Evolutionary conservation across 805 yeast genomes (phyloP).

Genomic region (Maudiozyma serrabonitensis): DNA sequence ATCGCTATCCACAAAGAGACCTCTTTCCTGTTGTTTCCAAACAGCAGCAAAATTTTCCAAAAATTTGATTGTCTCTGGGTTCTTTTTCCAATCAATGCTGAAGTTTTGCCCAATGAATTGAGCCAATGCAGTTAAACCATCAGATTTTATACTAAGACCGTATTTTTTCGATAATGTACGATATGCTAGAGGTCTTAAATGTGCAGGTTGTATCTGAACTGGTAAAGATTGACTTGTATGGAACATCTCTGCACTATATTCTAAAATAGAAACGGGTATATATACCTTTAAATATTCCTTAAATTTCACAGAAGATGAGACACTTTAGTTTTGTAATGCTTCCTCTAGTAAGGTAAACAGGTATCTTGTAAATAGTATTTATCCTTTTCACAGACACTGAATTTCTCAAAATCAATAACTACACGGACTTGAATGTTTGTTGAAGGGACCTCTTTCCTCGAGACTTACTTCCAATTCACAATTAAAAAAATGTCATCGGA

Average conservation of each 20-base stretch:
- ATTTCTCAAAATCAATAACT: too few relatives aligned
- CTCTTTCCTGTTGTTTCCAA: constrained; percentile 88
- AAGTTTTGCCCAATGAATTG: constrained; percentile 64
- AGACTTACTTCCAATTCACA: too few relatives aligned
- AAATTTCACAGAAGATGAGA: too few relatives aligned
- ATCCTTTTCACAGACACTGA: too few relatives aligned
- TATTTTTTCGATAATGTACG: constrained; percentile 84
- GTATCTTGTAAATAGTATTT: too few relatives aligned
- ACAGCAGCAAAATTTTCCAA: constrained; percentile 68
- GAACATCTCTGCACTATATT: constrained; percentile 7
- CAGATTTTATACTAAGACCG: constrained; percentile 81
- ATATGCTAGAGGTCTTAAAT: constrained; percentile 85
- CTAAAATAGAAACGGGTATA: too few relatives aligned
- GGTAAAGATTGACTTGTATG: constrained; percentile 45
- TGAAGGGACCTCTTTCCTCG: too few relatives aligned
- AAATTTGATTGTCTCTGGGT: constrained; percentile 19
- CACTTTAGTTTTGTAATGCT: too few relatives aligned
- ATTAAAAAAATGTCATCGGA: too few relatives aligned
- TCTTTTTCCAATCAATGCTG: constrained; percentile 75
- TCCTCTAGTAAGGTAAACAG: too few relatives aligned
- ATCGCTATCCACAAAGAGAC: constrained; percentile 72
- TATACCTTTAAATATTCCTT: too few relatives aligned
- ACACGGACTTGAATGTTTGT: too few relatives aligned
- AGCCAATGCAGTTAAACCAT: constrained; percentile 67
- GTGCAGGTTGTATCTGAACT: constrained; percentile 66